Base-by-base conservation (phyloP, 805 yeast genomes). In the Wickerhamomyces sydowiorum region DNA sequence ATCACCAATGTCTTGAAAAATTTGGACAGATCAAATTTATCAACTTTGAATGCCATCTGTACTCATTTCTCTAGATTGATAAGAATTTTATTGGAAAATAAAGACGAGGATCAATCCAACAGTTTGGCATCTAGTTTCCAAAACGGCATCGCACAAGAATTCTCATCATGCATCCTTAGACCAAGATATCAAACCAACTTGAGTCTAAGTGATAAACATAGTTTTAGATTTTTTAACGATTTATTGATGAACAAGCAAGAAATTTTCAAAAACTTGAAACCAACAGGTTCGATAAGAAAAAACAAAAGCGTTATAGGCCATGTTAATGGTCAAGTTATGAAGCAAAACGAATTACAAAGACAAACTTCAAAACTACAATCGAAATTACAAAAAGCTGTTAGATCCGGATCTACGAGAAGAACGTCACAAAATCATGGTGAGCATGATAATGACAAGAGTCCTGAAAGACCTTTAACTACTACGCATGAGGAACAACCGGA, bases 1-100 rank as follows among this genome's bases (percentile, higher is more conserved):
- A 62, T 86, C 39, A 82, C 76, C 30, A 82, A 80, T 45, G 76
- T 83, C 0, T 66, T 87, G 37, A 69, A 76, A 4, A 84, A 84
- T 43, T 68, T 87, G 41, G 80, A 88, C 18, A 76, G 81, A 39
- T 72, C 83, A 36, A 84, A 82, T 53, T 67, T 86, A 34, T 91
- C 95, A 1, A 84, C 95, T 0, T 69, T 87, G 41, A 90, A 84
- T 58, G 89, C 90, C 1, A 61, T 87, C n/a, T 73, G 82, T 30
- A 79, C 88, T 2, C 96, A 87, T 60, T 75, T 87, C 57, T 72
- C 73, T 40, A 69, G 95, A 37, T 63, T 87, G 43, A 73, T 82
- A 23, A 61, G 73, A 20, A 74, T 77, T 25, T 61, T 80, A 57
- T 54, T 70, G 57, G 62, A 76, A 72, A 56, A 69, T 57, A 49